These are phyloP conservation scores for Urtica urens DNA, from an alignment of 306 rosid species.

Conservation along the genomic window DNA sequence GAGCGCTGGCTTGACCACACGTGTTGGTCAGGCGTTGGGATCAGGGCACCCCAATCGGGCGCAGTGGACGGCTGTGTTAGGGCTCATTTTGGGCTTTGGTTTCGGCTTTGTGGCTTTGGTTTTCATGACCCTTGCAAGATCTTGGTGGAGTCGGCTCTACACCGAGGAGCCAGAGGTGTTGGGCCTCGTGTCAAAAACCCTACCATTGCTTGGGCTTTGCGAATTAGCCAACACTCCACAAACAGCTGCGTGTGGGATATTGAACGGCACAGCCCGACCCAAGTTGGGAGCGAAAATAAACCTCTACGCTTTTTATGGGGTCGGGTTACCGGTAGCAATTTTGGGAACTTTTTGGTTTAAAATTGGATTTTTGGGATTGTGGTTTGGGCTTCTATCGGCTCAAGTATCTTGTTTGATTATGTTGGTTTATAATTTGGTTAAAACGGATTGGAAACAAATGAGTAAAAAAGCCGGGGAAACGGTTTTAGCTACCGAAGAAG, in stretches of 20 bases:
- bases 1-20: constrained; percentile 45
- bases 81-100: constrained; percentile 34
- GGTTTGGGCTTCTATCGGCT: constrained; percentile 77
- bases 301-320: constrained; percentile 59
- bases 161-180: constrained; percentile 61
- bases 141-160: constrained; percentile 49
- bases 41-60: constrained; percentile 57
- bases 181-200: constrained; percentile 35
- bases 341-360: constrained; percentile 32
- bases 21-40: constrained; percentile 73
- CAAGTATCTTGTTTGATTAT: constrained; percentile 58
- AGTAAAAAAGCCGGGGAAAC: constrained; percentile 49
- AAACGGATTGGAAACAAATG: constrained; percentile 75
- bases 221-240: constrained; percentile 73
- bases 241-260: constrained; percentile 71
- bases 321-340: constrained; percentile 67
- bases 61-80: constrained; percentile 46
- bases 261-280: constrained; percentile 69
- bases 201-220: constrained; percentile 72
- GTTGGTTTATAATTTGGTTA: constrained; percentile 46
- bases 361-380: constrained; percentile 58
- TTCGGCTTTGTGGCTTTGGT: constrained; percentile 35
- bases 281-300: constrained; percentile 70
- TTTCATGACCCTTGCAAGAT: constrained; percentile 28
- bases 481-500: constrained; percentile 10